Evolutionary conservation across 2,329 filamentous ascomycete genomes (phyloP).

Genomic region (Stemphylium vesicarium): DNA sequence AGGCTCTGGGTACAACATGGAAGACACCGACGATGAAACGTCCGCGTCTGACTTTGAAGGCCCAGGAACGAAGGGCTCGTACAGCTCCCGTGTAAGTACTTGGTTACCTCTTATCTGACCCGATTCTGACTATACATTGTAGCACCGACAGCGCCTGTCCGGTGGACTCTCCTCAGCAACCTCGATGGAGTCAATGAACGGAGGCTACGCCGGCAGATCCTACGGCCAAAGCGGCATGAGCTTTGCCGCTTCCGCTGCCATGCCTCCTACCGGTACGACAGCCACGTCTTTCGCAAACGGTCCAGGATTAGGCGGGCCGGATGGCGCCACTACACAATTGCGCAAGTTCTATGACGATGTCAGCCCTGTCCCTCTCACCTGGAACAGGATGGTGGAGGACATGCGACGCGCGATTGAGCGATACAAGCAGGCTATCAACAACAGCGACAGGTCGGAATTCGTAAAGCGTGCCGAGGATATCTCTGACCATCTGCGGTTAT

Average conservation of each 20-base stretch:
- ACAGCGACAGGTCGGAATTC: conserved; percentile 84
- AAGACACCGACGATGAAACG: conserved; percentile 87
- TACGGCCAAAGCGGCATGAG: conserved; percentile 51
- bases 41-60: conserved; percentile 85
- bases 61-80: conserved; percentile 73
- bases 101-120: conserved; percentile 1
- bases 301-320: conserved; percentile 49
- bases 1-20: conserved; percentile 78
- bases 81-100: conserved; percentile 70
- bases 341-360: conserved; percentile 91
- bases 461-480: conserved; percentile 96
- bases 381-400: conserved; percentile 87
- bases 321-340: conserved; percentile 63
- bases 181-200: conserved; percentile 89
- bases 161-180: conserved; percentile 83
- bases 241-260: conserved; percentile 52
- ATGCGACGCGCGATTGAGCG: conserved; percentile 90
- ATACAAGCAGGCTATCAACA: conserved; percentile 88
- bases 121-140: conserved; percentile 24
- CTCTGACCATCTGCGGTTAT: conserved; percentile 89
- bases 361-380: conserved; percentile 79
- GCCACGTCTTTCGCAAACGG: conserved; percentile 63
- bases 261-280: conserved; percentile 58
- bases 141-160: conserved; percentile 61
- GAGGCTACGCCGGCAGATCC: conserved; percentile 65